phyloP scores from a whole-genome alignment of 441 rosid species.

The Croton setiger region DNA sequence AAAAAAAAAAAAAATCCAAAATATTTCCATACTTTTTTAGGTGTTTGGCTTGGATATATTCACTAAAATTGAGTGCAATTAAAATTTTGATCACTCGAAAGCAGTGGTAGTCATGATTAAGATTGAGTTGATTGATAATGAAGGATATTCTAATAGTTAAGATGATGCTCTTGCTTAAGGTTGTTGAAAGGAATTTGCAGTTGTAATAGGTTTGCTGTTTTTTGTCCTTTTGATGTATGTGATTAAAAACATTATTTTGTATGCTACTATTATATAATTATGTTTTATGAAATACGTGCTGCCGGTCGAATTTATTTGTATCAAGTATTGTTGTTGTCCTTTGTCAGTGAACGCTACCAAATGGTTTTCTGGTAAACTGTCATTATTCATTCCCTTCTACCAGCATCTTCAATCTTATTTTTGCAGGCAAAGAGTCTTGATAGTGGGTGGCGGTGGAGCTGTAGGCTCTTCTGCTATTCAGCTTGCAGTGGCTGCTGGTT shows the following conservation, averaged over 20 bases:
- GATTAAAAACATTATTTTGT: not conserved
- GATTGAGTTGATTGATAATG: not conserved
- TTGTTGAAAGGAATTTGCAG: not conserved
- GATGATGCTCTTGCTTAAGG: not conserved
- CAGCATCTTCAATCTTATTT: constrained; percentile 17
- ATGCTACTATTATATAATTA: not conserved
- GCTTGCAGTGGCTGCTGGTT: constrained; percentile 71
- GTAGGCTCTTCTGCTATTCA: constrained; percentile 94
- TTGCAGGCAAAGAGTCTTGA: constrained; percentile 73
- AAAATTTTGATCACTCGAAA: not conserved
- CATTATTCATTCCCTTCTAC: not conserved
- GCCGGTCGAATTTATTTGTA: not conserved
- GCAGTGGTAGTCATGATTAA: not conserved
- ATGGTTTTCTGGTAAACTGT: not conserved
- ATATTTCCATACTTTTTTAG: not conserved
- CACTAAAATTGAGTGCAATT: not conserved
- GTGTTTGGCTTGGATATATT: not conserved
- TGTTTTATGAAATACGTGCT: not conserved
- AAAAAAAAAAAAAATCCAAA: no score
- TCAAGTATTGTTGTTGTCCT: not conserved
- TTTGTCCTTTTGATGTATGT: not conserved
- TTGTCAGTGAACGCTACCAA: not conserved
- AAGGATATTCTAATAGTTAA: not conserved
- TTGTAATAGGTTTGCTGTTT: not conserved
- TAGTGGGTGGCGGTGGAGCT: constrained; percentile 93